Percentiles rank a stretch among this genome's conserved stretches.
phyloP scores from a whole-genome alignment of 1,139 yeast species.

The Candida sp. region DNA sequence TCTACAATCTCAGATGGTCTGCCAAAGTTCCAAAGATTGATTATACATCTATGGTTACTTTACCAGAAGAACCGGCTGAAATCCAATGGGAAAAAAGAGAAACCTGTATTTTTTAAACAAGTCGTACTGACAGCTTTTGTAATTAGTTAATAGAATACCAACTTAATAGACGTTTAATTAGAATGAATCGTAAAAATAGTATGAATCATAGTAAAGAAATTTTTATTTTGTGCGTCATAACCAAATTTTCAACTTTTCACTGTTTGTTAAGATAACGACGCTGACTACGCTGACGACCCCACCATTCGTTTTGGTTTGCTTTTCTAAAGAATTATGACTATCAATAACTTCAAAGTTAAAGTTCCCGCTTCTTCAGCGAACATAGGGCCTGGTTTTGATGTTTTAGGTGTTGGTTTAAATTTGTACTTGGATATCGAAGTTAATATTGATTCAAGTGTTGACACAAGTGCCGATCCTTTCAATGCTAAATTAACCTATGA shows the following conservation, averaged over 20 bases:
- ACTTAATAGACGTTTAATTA: background rate
- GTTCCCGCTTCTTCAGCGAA: slow-evolving; percentile 98
- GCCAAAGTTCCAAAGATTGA: slow-evolving; percentile 80
- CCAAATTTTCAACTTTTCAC: background rate
- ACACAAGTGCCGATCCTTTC: slow-evolving; percentile 56
- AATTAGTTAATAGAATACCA: background rate
- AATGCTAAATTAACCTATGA: slow-evolving; percentile 71
- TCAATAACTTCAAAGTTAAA: slow-evolving; percentile 51
- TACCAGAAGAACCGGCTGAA: slow-evolving; percentile 77
- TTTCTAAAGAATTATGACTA: slow-evolving; percentile 9
- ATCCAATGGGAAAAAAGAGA: slow-evolving; percentile 74
- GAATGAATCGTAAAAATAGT: too few relatives aligned
- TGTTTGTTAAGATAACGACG: background rate
- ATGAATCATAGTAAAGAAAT: too few relatives aligned
- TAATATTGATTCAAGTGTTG: slow-evolving; percentile 50
- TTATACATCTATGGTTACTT: slow-evolving; percentile 90
- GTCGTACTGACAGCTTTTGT: background rate
- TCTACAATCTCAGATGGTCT: slow-evolving; percentile 78
- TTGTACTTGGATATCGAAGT: slow-evolving; percentile 71
- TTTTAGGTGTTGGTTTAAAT: slow-evolving; percentile 83
- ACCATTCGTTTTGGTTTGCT: background rate
- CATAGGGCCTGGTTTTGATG: slow-evolving; percentile 98
- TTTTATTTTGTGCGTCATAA: too few relatives aligned
- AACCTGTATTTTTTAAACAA: slow-evolving; percentile 19
- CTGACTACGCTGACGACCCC: background rate